These are phyloP conservation scores for Pezicula carpinea DNA, from an alignment of 2,329 filamentous ascomycete species.

Conservation along the genomic window DNA sequence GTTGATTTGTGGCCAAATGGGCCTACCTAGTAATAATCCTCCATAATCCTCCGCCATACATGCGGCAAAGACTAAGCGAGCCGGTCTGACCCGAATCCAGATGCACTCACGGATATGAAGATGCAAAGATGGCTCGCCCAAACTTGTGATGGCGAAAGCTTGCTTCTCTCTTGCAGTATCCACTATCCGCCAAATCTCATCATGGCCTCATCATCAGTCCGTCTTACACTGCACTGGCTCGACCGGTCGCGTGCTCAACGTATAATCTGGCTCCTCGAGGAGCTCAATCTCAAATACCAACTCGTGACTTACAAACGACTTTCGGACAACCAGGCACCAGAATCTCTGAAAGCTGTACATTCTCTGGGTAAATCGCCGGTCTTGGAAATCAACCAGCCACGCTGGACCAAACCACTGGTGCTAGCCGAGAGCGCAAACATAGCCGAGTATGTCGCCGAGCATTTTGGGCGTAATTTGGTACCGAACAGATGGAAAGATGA, in stretches of 20 bases:
- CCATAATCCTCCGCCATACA: too few relatives aligned
- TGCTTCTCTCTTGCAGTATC: too few relatives aligned
- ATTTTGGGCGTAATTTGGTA: slow-evolving; percentile 42
- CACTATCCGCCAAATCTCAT: too few relatives aligned
- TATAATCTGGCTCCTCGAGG: slow-evolving; percentile 63
- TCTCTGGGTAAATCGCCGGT: slow-evolving; percentile 81
- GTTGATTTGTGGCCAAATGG: too few relatives aligned
- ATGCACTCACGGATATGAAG: too few relatives aligned
- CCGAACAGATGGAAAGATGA: slow-evolving; percentile 48
- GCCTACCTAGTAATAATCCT: too few relatives aligned
- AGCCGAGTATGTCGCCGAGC: slow-evolving; percentile 73
- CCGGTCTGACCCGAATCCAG: too few relatives aligned
- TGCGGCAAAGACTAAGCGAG: too few relatives aligned
- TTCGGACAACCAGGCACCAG: slow-evolving; percentile 57
- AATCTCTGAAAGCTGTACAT: slow-evolving; percentile 69
- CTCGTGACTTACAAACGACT: slow-evolving; percentile 70
- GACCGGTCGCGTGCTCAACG: slow-evolving; percentile 60
- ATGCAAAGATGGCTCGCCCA: too few relatives aligned
- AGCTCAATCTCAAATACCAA: slow-evolving; percentile 67
- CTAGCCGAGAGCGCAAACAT: slow-evolving; percentile 78
- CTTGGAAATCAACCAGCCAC: slow-evolving; percentile 51
- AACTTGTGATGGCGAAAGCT: too few relatives aligned
- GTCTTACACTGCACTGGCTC: slow-evolving; percentile 41
- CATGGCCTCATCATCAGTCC: background rate
- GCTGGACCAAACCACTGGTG: slow-evolving; percentile 35